Conservation (phyloP, 2,329 filamentous ascomycete genomes). For the Torrubiella hemipterigena region DNA sequence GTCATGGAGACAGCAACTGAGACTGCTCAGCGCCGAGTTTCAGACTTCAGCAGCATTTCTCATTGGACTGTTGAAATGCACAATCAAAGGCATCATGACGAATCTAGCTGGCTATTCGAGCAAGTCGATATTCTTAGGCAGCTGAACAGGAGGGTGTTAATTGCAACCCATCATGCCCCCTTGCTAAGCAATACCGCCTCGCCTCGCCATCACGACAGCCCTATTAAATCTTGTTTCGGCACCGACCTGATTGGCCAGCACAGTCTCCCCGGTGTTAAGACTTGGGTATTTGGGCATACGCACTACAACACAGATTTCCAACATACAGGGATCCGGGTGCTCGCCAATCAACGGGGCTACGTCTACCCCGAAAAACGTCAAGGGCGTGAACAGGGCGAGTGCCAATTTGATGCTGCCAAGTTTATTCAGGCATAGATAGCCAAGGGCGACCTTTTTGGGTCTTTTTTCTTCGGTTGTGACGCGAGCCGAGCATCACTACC, state of each 20-base stretch:
- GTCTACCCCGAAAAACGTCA: constrained; percentile 11
- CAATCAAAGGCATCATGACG: constrained; percentile 31
- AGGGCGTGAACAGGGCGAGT: too few species aligned
- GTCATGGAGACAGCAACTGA: constrained; percentile 26
- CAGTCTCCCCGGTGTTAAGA: constrained; percentile 19
- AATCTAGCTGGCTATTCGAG: constrained; percentile 36
- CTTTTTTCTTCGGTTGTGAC: too few species aligned
- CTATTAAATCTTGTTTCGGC: constrained; percentile 37
- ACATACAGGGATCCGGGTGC: constrained; percentile 20
- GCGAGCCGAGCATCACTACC: too few species aligned
- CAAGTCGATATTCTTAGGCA: constrained; percentile 17
- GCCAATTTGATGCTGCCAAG: too few species aligned
- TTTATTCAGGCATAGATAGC: too few species aligned
- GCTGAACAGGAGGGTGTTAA: constrained; percentile 22
- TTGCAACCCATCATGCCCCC: constrained; percentile 48
- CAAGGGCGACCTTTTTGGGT: too few species aligned
- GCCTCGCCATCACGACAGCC: constrained; percentile 33
- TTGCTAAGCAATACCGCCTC: constrained; percentile 33
- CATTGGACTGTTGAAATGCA: constrained; percentile 38
- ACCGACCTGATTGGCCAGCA: constrained; percentile 28
- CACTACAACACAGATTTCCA: constrained; percentile 28
- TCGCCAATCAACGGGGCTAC: constrained; percentile 34
- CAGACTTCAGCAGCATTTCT: constrained; percentile 42
- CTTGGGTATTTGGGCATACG: constrained; percentile 37
- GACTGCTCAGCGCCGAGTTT: constrained; percentile 30